Base-by-base conservation (phyloP, 2,329 filamentous ascomycete species). In the Neophaeococcomyces mojaviensis region DNA sequence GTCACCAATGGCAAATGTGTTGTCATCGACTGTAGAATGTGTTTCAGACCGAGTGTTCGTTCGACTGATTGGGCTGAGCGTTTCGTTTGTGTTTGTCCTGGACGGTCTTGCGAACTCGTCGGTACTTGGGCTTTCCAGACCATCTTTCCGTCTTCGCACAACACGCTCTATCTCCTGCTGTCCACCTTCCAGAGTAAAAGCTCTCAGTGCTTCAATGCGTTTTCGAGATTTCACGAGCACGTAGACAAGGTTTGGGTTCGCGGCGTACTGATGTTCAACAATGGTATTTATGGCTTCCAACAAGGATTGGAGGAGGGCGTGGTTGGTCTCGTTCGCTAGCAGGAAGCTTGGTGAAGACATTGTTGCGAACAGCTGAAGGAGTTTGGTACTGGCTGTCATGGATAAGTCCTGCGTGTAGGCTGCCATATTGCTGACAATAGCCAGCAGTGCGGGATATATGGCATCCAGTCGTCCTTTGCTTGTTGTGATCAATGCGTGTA, bases 301-400 rank as follows among this genome's bases (percentile, higher is more conserved):
- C 20, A 97, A 68, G 0, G 88, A 89, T 39, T 81, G 77, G 5
- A 98, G 72, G 3, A 97, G 76, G 26, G 73, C 70, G 61, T 97
- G 86, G 55, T 98, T 98, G 31, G 79, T 85, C 48, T 98, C 92
- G 57, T 95, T 97, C 6, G 87, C 88, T 15, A 97, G 72, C 8
- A 98, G 70, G 62, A 97, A 98, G 26, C 86, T 88, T 0, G 92
- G 90, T 0, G 88, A 86, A 7, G 90, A 94, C 86, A 97, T 94
- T 28, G 86, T 92, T 3, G 81, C 79, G 62, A 94, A 94, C 1
- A 97, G 72, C 57, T 96, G 88, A 55, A 97, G 73, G 24, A 97
- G 69, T 62, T 88, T 94, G 2, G 83, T 81, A 61, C 86, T 86
- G 13, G 88, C 82, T 2, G 81, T 76, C 3, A 80, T 72, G 41